Base-by-base conservation (phyloP, 2,329 filamentous ascomycete genomes). In the Colletotrichum gigasporum region DNA sequence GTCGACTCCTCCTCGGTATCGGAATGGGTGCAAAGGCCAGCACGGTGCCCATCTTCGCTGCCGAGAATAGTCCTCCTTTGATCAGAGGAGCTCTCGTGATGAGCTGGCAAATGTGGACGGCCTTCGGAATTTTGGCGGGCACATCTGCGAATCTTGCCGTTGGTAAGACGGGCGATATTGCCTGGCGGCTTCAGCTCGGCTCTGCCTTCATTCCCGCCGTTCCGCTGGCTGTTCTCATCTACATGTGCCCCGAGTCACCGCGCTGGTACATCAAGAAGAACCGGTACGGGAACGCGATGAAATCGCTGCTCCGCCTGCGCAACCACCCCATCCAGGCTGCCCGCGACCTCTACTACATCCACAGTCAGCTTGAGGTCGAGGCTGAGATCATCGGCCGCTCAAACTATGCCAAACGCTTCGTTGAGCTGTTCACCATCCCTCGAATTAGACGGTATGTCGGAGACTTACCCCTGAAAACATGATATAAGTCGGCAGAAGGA, bases 1-100 rank as follows among this genome's bases (percentile, higher is more conserved):
- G 88, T 50, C 88, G 93, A 41, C 85, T 95, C 66, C 82, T 91
- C 11, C 84, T 95, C 65, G 93, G 93, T 9, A 86, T 96, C 45
- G 91, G 90, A 1, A 93, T 94, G 80, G 91, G 91, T 26, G 84
- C 90, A 14, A 94, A 94, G 73, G 88, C 88, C 18, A 87, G 87
- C 0, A 87, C 83, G 48, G 90, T 93, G 2, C 91, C 92, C 0
- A 89, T 94, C 26, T 94, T 92, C 70, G 89, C 90, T 0, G 91
- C 91, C 2, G 91, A 94, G 75, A 91, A 87, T 60, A 86, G 89
- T 0, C 91, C 91, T 0, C 88, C 90, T 1, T 75, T 82, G 2
- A 89, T 93, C 57, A 87, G 91, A 72, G 91, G 91, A 67, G 91
- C 90, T 7, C 81, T 64, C n/a, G 83, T 84, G 63, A 64, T 64